Base-by-base conservation (phyloP, 1,284 basidiomycete genomes). In the Schizophyllum commune region DNA sequence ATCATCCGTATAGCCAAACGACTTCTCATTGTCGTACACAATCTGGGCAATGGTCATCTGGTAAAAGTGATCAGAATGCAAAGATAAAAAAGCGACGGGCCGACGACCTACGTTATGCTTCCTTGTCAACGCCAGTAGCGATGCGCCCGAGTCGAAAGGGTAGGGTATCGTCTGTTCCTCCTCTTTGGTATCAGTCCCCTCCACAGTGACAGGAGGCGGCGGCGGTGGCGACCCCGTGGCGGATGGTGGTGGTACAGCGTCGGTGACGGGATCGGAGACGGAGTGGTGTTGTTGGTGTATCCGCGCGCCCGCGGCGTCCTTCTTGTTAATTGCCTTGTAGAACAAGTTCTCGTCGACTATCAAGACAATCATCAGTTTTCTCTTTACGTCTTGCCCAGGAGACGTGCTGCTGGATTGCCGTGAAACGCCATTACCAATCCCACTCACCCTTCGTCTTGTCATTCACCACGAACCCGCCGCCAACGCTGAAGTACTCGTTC, bases 401-500 rank as follows among this genome's bases (percentile, higher is more conserved):
- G 22, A n/a, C 27, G n/a, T n/a, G n/a, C n/a, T n/a, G n/a, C n/a
- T n/a, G n/a, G n/a, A n/a, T n/a, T n/a, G n/a, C n/a, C n/a, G n/a
- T n/a, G n/a, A n/a, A n/a, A n/a, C n/a, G n/a, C n/a, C n/a, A n/a
- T n/a, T n/a, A n/a, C n/a, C n/a, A n/a, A 39, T 56, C 22, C 47
- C 2, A 61, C 64, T 51, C 59, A 84, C 89, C 86, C 78, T 93
- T 89, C 1, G 92, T 94, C 70, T 91, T 91, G 32, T 93, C 91
- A 66, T 94, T 94, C 19, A 94, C 92, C 11, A 95, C 92, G 68
- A 96, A 96, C 2, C 93, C 94, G 58, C 93, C 94, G 2, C 93
- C 93, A 57, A 96, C 91, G 62, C 88, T 90, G 70, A 94, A 98
- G 70, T 96, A 98, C 70, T 96, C 92, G 69, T 98, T 98, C 13